Evolutionary conservation across 2,329 filamentous ascomycete species (phyloP).

Genomic region (Trichoderma harzianum): DNA sequence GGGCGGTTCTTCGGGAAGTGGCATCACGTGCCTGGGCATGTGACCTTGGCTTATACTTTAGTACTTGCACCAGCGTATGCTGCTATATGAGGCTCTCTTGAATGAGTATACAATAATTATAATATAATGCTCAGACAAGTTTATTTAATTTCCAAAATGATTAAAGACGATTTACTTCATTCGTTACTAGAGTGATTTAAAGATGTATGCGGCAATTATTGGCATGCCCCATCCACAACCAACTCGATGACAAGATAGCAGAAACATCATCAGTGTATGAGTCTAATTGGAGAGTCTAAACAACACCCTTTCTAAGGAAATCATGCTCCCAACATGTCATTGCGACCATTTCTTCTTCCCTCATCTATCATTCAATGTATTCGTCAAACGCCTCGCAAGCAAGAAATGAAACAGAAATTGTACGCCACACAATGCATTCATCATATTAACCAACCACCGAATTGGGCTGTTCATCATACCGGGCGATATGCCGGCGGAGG

Average conservation of each 20-base stretch:
- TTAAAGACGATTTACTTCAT: background rate
- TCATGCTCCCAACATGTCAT: background rate
- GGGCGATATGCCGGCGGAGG: conserved; percentile 27
- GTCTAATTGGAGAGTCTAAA: background rate
- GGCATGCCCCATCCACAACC: fast-evolving
- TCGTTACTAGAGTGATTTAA: fast-evolving
- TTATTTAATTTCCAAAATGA: too few species aligned
- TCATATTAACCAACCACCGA: conserved; percentile 19
- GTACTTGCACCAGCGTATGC: background rate
- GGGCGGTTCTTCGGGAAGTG: conserved; percentile 3
- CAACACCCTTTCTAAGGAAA: background rate
- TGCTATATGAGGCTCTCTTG: background rate
- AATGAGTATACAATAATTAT: background rate
- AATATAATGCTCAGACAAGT: too few species aligned
- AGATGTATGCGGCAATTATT: background rate
- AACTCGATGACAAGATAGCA: background rate
- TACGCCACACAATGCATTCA: conserved; percentile 12
- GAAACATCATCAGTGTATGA: background rate
- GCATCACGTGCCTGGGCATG: conserved; percentile 1
- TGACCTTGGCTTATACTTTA: background rate
- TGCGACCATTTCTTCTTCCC: background rate
- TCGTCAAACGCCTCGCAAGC: background rate
- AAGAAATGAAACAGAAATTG: background rate
- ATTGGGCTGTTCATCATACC: background rate
- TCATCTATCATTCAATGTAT: conserved; percentile 5